Conservation (phyloP, 805 yeast species). For the Teunomyces barrocoloradensis region DNA sequence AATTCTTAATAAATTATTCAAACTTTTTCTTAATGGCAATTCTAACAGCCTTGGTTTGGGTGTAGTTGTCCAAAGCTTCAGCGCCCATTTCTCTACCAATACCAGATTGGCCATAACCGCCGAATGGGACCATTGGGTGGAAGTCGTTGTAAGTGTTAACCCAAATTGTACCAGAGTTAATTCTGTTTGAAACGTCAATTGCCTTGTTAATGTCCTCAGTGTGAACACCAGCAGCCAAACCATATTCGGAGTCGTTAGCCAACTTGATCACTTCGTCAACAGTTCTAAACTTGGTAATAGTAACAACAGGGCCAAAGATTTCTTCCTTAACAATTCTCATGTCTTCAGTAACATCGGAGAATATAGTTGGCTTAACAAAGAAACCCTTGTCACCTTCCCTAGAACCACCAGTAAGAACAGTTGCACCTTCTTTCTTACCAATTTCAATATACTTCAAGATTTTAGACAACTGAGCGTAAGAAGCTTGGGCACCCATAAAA, state of each 20-base stretch:
- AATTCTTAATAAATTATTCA: background rate
- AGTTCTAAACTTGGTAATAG: slow-evolving; percentile 75
- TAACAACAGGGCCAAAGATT: slow-evolving; percentile 93
- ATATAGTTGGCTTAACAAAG: slow-evolving; percentile 78
- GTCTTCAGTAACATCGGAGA: slow-evolving; percentile 73
- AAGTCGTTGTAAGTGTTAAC: slow-evolving; percentile 87
- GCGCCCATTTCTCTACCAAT: slow-evolving; percentile 92
- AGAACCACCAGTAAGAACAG: slow-evolving; percentile 78
- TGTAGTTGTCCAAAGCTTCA: slow-evolving; percentile 81
- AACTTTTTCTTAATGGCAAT: slow-evolving; percentile 23
- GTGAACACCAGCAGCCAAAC: slow-evolving; percentile 90
- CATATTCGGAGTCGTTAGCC: slow-evolving; percentile 83
- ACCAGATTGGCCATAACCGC: slow-evolving; percentile 90
- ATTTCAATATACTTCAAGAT: slow-evolving; percentile 71
- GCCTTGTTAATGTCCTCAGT: slow-evolving; percentile 74
- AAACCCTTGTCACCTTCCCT: slow-evolving; percentile 68
- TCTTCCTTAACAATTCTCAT: slow-evolving; percentile 82
- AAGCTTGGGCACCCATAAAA: slow-evolving; percentile 92
- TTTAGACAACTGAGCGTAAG: slow-evolving; percentile 73
- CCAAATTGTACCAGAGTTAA: slow-evolving; percentile 90
- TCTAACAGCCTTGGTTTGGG: slow-evolving; percentile 85
- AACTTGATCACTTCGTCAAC: slow-evolving; percentile 74
- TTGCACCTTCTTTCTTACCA: slow-evolving; percentile 85
- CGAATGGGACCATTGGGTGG: slow-evolving; percentile 86
- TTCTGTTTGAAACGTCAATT: slow-evolving; percentile 65